A percentile compares a stretch with the other conserved stretches of the same genome.
Conservation (phyloP, 495 filamentous ascomycete genomes). For the Hyphodiscus hymeniophilus region DNA sequence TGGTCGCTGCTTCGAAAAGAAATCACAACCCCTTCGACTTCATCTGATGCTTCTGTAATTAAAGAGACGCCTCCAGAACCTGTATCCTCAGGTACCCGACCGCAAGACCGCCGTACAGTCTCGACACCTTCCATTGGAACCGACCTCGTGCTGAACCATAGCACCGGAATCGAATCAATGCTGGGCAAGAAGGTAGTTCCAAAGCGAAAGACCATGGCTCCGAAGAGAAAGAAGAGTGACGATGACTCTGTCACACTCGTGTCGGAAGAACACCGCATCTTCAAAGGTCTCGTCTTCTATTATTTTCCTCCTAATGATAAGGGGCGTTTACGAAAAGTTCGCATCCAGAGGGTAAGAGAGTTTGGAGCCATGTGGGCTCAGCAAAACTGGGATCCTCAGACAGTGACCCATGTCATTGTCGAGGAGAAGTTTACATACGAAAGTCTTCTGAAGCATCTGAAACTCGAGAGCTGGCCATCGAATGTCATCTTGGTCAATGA, state of each 20-base stretch:
- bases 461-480: conserved; percentile 23
- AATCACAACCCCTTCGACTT: conserved; percentile 1
- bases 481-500: conserved; percentile 60
- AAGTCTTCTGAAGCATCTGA: conserved; percentile 56
- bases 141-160: conserved; percentile 2
- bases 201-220: conserved; percentile 11
- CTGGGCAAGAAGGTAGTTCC: conserved; percentile 15
- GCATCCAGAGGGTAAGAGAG: conserved; percentile 67
- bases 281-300: conserved; percentile 57
- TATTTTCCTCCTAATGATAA: conserved; percentile 80
- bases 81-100: neutral
- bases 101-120: conserved; percentile 8
- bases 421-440: conserved; percentile 60
- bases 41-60: conserved; percentile 5
- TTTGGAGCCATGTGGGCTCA: conserved; percentile 63
- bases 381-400: conserved; percentile 20
- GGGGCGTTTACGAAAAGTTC: conserved; percentile 52
- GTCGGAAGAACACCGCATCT: conserved; percentile 55
- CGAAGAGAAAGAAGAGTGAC: conserved; percentile 26
- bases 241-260: conserved; percentile 30
- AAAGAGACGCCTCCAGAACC: neutral
- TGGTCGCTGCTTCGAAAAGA: conserved; percentile 10
- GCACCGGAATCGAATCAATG: conserved; percentile 16
- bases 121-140: conserved; percentile 19
- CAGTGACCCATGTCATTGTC: conserved; percentile 68